phyloP scores from a whole-genome alignment of 1,284 basidiomycete genomes.

The Cystobasidium slooffiae region DNA sequence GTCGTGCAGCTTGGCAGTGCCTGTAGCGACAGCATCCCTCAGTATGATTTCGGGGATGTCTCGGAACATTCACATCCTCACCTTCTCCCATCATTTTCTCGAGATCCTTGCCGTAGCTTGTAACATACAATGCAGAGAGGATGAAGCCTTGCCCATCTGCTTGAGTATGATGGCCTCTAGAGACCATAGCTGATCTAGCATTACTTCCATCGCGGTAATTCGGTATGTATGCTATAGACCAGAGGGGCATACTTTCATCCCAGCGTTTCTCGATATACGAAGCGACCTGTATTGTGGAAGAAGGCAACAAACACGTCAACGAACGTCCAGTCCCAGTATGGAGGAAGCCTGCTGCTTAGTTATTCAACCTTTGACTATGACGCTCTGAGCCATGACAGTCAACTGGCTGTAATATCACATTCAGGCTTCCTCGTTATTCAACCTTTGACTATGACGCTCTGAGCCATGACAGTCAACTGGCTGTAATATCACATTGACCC shows the following conservation, averaged over 20 bases:
- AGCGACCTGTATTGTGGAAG: constrained; percentile 2
- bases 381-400: no score
- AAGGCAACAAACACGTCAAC: no score
- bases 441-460: no score
- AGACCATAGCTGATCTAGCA: constrained; percentile 51
- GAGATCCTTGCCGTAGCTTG: constrained; percentile 53
- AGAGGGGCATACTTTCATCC: constrained; percentile 53
- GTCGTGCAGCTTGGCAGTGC: constrained; percentile 25
- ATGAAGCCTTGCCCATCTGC: constrained; percentile 55
- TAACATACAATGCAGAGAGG: constrained; percentile 52
- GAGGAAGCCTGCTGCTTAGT: no score
- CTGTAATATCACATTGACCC: no score
- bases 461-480: no score
- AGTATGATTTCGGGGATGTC: background rate
- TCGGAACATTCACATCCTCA: background rate
- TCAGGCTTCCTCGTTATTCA: no score
- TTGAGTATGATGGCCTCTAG: constrained; percentile 54
- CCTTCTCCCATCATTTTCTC: constrained; percentile 50
- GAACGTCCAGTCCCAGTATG: no score
- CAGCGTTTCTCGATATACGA: constrained; percentile 49
- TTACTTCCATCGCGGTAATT: constrained; percentile 52
- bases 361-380: no score
- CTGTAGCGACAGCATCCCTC: background rate
- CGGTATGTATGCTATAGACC: constrained; percentile 51
- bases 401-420: no score